Evolutionary conservation across 257 asterid genomes (phyloP), one percentile per base, ranked within the genome.

Genomic region (Anisodus acutangulus): DNA sequence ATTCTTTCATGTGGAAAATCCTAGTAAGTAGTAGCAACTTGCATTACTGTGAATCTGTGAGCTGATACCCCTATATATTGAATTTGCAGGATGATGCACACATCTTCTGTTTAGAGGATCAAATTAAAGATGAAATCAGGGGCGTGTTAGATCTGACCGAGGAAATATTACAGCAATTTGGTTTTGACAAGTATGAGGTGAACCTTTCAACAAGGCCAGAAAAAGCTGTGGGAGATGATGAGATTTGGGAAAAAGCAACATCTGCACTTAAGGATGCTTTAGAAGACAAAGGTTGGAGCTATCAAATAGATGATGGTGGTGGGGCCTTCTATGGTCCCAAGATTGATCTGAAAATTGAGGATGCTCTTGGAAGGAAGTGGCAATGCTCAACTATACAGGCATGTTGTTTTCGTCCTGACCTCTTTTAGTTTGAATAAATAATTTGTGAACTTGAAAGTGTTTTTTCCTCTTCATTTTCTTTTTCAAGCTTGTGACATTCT

Each of bases 331-430:
- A 96, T 87, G 99, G 99, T 84, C 98, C 99, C 78, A 96, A 94
- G 89, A 96, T 96, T 84, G 98, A 96, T 90, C 94, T 96, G 85
- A 96, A 96, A 91, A 94, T 96, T 79, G 98, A 96, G 89, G 99
- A 94, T 87, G 99, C 99, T 86, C 93, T 96, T 78, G 99, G 99
- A 89, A 92, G 99, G 87, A 95, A 94, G 90, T 94, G 99, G 99
- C 99, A 95, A 86, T 95, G 99, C 94, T 94, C 99, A 31, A 95
- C 99, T 85, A 91, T 95, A 88, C 98, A 94, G 98, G 99, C 91
- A 80, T 47, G 83, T 58, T 58, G 26, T 22, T 22, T 22, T 22
- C 26, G 26, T 22, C 26, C 74, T 78, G 43, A 57, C 26, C 26
- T 59, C 16, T 78, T 87, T 26, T n/a, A 41, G 45, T 41, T 41